Percentiles rank a stretch among this genome's conserved stretches.
Conservation (phyloP, 2,329 filamentous ascomycete genomes). For the Calonectria pteridis region DNA sequence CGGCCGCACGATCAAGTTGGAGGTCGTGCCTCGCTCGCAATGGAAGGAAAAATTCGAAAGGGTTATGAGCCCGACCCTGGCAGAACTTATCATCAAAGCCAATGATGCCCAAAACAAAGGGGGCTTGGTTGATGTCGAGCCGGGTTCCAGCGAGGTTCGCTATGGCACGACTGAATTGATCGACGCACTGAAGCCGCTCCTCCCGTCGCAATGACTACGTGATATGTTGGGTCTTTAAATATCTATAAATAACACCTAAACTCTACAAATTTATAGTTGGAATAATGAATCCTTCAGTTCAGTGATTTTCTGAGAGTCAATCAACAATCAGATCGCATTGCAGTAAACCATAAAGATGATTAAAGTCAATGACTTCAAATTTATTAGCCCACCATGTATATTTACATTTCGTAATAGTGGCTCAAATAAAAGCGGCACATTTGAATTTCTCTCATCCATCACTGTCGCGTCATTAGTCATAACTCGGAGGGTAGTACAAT, state of each 20-base stretch:
- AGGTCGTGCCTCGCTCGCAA: not conserved
- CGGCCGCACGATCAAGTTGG: not conserved
- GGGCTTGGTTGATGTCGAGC: not conserved
- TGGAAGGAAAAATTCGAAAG: not conserved
- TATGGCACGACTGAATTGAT: not conserved
- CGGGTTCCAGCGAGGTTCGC: not conserved
- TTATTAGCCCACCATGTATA: too few relatives aligned
- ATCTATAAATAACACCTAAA: not conserved
- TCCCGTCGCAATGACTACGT: not conserved
- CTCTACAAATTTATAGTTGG: not conserved
- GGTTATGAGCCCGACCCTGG: not conserved
- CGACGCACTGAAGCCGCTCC: not conserved
- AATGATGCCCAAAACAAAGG: constrained; percentile 4
- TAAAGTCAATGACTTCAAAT: too few relatives aligned
- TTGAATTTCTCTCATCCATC: too few relatives aligned
- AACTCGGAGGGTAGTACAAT: too few relatives aligned
- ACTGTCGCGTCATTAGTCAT: too few relatives aligned
- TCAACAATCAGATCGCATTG: too few relatives aligned
- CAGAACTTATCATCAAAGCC: not conserved
- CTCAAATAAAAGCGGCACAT: too few relatives aligned
- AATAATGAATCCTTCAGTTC: not conserved
- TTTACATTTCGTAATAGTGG: too few relatives aligned
- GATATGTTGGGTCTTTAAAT: not conserved
- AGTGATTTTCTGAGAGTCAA: too few relatives aligned
- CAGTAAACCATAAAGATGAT: too few relatives aligned